Base-by-base conservation (phyloP, 1,139 yeast species). In the Meyerozyma elateridarum region DNA sequence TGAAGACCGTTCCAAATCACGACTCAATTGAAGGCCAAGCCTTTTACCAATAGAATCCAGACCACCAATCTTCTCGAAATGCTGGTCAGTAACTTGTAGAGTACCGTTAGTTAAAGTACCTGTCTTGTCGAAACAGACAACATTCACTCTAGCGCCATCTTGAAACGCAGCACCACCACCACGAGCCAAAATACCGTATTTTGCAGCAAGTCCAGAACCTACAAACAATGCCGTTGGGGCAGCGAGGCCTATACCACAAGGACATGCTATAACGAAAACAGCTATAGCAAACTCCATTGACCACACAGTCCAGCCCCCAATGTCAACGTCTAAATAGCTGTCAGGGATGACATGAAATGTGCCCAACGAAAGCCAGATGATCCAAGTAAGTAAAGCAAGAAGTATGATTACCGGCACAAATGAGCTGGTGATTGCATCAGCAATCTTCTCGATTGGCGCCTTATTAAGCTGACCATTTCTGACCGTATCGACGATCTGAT, bases 91-190 rank as follows among this genome's bases (percentile, higher is more conserved):
- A 2, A 83, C 72, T 32, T 59, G 58, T 30, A 79, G 68, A 21
- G 74, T 74, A 1, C 85, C 85, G 15, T 76, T 78, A 0, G 93
- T 83, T 39, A 83, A 59, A 0, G 93, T 83, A 1, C 93, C 93
- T 0, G 93, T 83, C 45, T 83, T 83, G 54, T 83, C 93, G 53
- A 83, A 83, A 45, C 89, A 83, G 9, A 82, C 73, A 28, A 79
- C 70, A 36, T 75, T 73, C 20, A 79, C 62, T 19, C 61, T 63
- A 2, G 88, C 73, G 2, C 83, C 89, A 48, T 83, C 87, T 54
- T 83, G 89, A 49, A 83, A 82, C 1, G 91, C 88, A 32, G 76
- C 79, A 28, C 93, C 93, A 8, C 93, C 93, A 20, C 91, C 91
- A 46, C 80, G 72, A 2, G 84, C 88, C 30, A 83, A 60, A 30